phyloP scores from a whole-genome alignment of 2,329 filamentous ascomycete genomes.

The Diatrype stigma region DNA sequence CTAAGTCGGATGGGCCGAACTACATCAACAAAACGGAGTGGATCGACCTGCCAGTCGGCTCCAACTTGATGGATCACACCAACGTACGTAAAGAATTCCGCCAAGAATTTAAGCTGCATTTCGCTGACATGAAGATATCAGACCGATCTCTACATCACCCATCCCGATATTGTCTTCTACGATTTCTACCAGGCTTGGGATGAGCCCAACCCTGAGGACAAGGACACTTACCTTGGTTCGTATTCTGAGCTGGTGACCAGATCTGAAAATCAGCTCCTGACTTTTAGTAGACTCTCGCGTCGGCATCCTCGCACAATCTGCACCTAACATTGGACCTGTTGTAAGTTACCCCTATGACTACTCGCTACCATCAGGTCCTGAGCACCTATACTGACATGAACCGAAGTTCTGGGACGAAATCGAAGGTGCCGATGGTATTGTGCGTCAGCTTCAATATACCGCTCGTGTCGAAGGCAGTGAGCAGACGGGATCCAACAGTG shows the following conservation, averaged over 20 bases:
- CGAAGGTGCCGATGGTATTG: constrained; percentile 51
- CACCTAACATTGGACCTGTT: constrained; percentile 60
- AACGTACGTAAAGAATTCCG: constrained; percentile 27
- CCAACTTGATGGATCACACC: constrained; percentile 56
- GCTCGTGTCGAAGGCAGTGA: constrained; percentile 55
- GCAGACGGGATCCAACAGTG: constrained; percentile 28
- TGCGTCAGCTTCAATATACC: constrained; percentile 62
- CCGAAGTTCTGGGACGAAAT: constrained; percentile 52
- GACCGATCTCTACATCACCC: constrained; percentile 44
- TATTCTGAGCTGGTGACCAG: background rate
- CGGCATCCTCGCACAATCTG: constrained; percentile 59
- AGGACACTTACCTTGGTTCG: constrained; percentile 40
- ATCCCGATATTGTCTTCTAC: constrained; percentile 52
- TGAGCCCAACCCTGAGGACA: constrained; percentile 40
- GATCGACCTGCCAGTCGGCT: constrained; percentile 56
- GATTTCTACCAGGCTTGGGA: constrained; percentile 62
- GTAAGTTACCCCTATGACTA: constrained; percentile 21
- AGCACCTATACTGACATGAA: constrained; percentile 4
- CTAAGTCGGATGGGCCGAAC: constrained; percentile 43
- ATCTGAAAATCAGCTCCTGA: constrained; percentile 5
- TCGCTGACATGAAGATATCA: constrained; percentile 8
- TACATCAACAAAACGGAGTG: constrained; percentile 49
- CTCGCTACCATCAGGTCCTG: background rate
- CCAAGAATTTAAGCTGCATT: background rate
- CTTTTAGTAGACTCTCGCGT: constrained; percentile 24